A percentile compares a stretch with the other conserved stretches of the same genome.
Conservation (phyloP, 108 stramenopile genomes). For the Cylindrotheca closterium region DNA sequence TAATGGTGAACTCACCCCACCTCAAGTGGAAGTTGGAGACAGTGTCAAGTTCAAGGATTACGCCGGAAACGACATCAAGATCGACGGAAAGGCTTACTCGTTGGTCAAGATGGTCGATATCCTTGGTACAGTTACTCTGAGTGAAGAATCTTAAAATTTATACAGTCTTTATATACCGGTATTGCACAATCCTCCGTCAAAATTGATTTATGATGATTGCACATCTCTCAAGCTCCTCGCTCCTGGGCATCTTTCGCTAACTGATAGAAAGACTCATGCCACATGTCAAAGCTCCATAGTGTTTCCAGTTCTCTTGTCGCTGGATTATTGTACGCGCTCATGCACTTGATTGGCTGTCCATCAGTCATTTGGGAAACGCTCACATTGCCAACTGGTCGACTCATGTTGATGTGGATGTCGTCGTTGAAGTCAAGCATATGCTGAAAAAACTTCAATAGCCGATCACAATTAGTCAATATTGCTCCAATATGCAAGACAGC, state of each 20-base stretch:
- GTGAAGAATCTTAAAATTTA: no score
- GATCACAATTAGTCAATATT: slow-evolving; percentile 28
- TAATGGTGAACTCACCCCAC: slow-evolving; percentile 70
- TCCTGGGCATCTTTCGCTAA: background rate
- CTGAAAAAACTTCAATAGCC: slow-evolving; percentile 63
- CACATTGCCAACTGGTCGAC: slow-evolving; percentile 49
- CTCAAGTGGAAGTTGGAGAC: slow-evolving; percentile 82
- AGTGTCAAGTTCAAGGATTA: slow-evolving; percentile 93
- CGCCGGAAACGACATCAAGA: slow-evolving; percentile 90
- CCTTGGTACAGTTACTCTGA: slow-evolving; percentile 59
- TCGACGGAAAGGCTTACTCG: slow-evolving; percentile 85
- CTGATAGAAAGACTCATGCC: slow-evolving; percentile 30
- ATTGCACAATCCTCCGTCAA: no score
- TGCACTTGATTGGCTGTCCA: slow-evolving; percentile 52
- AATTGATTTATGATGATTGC: background rate
- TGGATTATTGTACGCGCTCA: slow-evolving; percentile 14
- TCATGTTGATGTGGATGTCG: slow-evolving; percentile 29
- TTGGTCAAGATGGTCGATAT: slow-evolving; percentile 92
- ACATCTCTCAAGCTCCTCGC: background rate
- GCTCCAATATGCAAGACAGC: slow-evolving; percentile 41
- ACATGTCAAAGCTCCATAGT: slow-evolving; percentile 59
- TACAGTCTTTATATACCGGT: no score
- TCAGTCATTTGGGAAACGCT: slow-evolving; percentile 35
- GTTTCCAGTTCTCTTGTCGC: slow-evolving; percentile 5
- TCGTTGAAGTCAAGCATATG: slow-evolving; percentile 52